phyloP scores from a whole-genome alignment of 192 early-diverging fungal species.

The Coemansia sp. region DNA sequence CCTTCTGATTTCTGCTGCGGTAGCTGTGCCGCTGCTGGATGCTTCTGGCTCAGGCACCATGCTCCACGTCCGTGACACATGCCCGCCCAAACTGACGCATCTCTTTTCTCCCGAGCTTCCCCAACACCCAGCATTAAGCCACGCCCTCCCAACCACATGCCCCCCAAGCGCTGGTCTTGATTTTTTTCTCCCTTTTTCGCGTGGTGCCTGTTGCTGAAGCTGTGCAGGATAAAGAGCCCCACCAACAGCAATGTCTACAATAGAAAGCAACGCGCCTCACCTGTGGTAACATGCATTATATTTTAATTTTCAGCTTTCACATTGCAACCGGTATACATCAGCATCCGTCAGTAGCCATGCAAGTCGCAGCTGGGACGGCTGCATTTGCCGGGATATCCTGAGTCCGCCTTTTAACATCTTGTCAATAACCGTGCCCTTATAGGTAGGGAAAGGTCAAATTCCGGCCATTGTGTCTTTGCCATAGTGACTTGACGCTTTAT shows the following conservation, averaged over 20 bases:
- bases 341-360: too few relatives aligned
- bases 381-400: background rate
- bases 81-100: background rate
- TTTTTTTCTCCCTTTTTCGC: background rate
- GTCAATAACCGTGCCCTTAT: background rate
- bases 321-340: too few relatives aligned
- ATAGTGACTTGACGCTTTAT: background rate
- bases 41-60: background rate
- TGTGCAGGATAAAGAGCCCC: too few relatives aligned
- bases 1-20: slow-evolving; percentile 2
- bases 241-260: too few relatives aligned
- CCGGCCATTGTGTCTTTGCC: background rate
- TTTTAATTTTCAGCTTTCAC: too few relatives aligned
- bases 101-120: background rate
- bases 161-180: background rate
- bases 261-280: too few relatives aligned
- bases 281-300: too few relatives aligned
- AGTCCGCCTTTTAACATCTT: background rate
- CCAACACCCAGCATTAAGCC: too few relatives aligned
- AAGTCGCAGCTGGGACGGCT: background rate
- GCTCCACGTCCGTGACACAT: background rate
- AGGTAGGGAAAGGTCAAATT: background rate
- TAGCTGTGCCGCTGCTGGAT: background rate
- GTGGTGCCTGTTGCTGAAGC: background rate
- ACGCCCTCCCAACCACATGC: background rate